These are phyloP conservation scores for Termitomyces sp. DNA, from an alignment of 768 basidiomycete genomes.

Conservation along the genomic window DNA sequence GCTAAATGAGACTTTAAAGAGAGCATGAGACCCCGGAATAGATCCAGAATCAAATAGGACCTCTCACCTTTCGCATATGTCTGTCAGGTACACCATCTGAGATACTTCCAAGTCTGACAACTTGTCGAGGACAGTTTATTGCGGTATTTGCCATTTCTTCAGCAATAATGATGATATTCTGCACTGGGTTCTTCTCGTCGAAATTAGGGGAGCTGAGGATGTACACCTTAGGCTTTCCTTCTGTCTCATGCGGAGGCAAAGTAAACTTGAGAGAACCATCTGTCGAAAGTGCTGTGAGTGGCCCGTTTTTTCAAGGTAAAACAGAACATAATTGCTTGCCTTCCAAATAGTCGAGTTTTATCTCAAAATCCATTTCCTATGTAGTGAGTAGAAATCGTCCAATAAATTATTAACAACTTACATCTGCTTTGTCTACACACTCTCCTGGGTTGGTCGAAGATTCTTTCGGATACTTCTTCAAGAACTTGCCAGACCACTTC, in stretches of 20 bases:
- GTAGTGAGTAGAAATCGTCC: no score
- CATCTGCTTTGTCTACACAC: not conserved
- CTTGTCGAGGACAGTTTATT: not conserved
- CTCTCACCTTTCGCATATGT: no score
- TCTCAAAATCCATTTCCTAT: not conserved
- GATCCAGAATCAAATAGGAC: no score
- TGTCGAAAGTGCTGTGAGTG: not conserved
- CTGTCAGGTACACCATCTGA: no score
- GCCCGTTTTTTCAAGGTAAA: not conserved
- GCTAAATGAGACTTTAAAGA: not conserved
- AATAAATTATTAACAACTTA: not conserved
- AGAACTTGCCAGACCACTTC: not conserved
- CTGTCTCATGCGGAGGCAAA: not conserved
- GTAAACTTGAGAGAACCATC: conserved; percentile 2
- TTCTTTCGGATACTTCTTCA: not conserved
- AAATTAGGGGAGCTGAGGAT: not conserved
- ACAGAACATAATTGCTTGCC: not conserved
- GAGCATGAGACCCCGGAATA: not conserved
- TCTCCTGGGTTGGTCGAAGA: not conserved
- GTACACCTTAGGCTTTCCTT: not conserved
- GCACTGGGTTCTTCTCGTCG: not conserved
- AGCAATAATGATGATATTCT: not conserved
- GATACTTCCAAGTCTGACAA: not conserved
- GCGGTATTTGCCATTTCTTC: not conserved
- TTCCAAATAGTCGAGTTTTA: not conserved